Base-by-base conservation (phyloP, 139 green algal genomes). In the Chlamydomonas eustigma region DNA sequence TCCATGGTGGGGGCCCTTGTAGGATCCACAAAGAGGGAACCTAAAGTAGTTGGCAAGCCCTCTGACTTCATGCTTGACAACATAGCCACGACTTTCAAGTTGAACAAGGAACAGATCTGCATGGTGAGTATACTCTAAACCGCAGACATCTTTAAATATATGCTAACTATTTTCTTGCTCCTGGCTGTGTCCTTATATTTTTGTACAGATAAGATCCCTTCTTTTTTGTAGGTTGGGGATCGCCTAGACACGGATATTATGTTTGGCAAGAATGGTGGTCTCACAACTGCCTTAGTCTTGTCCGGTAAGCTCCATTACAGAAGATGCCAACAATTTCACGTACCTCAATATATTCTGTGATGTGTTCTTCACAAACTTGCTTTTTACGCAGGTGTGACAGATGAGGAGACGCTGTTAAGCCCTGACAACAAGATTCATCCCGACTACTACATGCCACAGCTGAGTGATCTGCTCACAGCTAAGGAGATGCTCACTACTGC, bases 181-280 rank as follows among this genome's bases (percentile, higher is more conserved):
- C n/a, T n/a, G n/a, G n/a, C n/a, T n/a, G n/a, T n/a, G n/a, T n/a
- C n/a, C n/a, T n/a, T n/a, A n/a, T n/a, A n/a, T n/a, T n/a, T n/a
- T n/a, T n/a, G n/a, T n/a, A n/a, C n/a, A n/a, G n/a, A n/a, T n/a
- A n/a, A n/a, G n/a, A n/a, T n/a, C 44, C 44, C 18, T 58, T 58
- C 44, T 58, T 18, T 28, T 93, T 98, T 44, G 18, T 18, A 58
- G 44, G 44, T 58, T 58, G 96, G 96, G 4, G 96, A 99, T 84
- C 86, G 96, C 33, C 92, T 99, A 51, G 96, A 99, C 88, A 99
- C 96, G 0, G 96, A 99, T 84, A 97, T 99, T 74, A 82, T 97
- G 66, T 99, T 99, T 83, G 96, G 96, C 37, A 92, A 97, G 87
- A 77, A 70, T 36, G 77, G 77, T 35, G 93, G 90, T 32, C 86